Base-by-base conservation (phyloP, 805 yeast genomes). In the Schwanniomyces vanrijiae region DNA sequence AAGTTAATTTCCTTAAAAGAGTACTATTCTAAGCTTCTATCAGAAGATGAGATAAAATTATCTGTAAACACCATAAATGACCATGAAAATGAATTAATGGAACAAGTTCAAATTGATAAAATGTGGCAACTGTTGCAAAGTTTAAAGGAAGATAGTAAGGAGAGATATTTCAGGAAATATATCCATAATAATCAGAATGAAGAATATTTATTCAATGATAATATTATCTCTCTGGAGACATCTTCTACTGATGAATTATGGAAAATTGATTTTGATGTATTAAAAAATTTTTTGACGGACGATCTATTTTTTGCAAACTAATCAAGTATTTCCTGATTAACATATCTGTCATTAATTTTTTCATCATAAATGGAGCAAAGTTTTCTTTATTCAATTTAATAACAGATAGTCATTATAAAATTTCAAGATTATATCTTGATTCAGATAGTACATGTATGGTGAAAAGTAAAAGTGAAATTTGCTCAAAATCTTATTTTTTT, bases 131-230 rank as follows among this genome's bases (percentile, higher is more conserved):
- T 31, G 19, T 34, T 42, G 14, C 29, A 34, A n/a, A 21, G 11
- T 6, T 19, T 42, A 9, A 42, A 34, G 21, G 10, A 6, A 4
- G 21, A 34, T 10, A 55, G 57, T 31, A 56, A 55, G 5, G 29
- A 38, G 29, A 38, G 24, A 16, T 31, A 24, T 5, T 38, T 38
- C 20, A 38, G 20, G 13, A 38, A 13, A 16, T 19, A 22, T n/a
- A 24, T 38, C n/a, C 20, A 11, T 22, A 19, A 31, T 7, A 22
- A 3, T 37, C 14, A 19, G 19, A 16, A 31, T 14, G 35, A 20
- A n/a, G 39, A 13, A 10, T 10, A 4, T 19, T 19, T 10, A 25
- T 5, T 20, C 3, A 13, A 14, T n/a, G 22, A 37, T 2, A 37
- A 13, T 13, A 37, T 37, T 21, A 3, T 19, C 3, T 3, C 40